Base-by-base conservation (phyloP, 139 green algal genomes). In the Edaphochlamys debaryana region DNA sequence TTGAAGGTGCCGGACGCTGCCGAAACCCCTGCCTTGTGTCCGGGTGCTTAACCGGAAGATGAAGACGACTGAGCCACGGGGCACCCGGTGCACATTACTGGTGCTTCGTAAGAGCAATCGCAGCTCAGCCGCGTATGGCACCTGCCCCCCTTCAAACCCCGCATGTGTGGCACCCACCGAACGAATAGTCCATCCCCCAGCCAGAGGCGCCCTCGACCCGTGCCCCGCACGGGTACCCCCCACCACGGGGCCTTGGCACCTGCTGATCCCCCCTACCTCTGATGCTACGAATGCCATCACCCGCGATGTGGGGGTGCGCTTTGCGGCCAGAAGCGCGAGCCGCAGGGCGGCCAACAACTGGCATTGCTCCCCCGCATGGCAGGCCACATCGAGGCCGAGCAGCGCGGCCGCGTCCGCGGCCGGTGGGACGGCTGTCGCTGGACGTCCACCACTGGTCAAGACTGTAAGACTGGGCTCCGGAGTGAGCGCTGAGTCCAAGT, bases 211-310 rank as follows among this genome's bases (percentile, higher is more conserved):
- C 11, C 48, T 15, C 9, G 48, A 15, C 48, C 15, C 15, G 48
- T 15, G 9, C 9, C 48, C 48, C 48, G 48, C 48, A n/a, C n/a
- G n/a, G n/a, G n/a, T n/a, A n/a, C n/a, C n/a, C n/a, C n/a, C n/a
- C n/a, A n/a, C n/a, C n/a, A n/a, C n/a, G n/a, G n/a, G n/a, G n/a
- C n/a, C n/a, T n/a, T n/a, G n/a, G n/a, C n/a, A n/a, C n/a, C n/a
- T n/a, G 27, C 30, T 67, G 30, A 30, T n/a, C 27, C 29, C 30
- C 2, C 22, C 73, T 19, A 81, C 75, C 75, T 60, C 34, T 1
- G 75, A 81, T 5, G 60, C 75, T 5, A 81, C 8, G 60, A 81
- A 81, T 1, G 75, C 75, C 15, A 81, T 40, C n/a, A 81, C 75
- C 1, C 75, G 75, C 9, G 54, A 30, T 8, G 60, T 20, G 13